These are phyloP conservation scores for Botrytis elliptica DNA, from an alignment of 2,329 filamentous ascomycete species.

Conservation along the genomic window DNA sequence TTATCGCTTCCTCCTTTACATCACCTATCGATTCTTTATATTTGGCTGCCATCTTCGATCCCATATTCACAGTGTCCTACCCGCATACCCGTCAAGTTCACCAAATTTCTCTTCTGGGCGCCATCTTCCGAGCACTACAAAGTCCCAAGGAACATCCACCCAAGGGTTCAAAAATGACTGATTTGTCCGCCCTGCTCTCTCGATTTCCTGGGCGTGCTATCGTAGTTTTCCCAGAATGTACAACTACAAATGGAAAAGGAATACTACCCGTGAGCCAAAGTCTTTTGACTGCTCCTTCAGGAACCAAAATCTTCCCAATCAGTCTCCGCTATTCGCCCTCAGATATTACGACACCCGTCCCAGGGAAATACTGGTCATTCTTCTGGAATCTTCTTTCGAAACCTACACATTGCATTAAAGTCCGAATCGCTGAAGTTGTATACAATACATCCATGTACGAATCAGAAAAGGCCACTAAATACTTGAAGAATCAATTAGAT, in stretches of 20 bases:
- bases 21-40: conserved; percentile 92
- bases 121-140: conserved; percentile 71
- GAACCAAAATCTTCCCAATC: conserved; percentile 82
- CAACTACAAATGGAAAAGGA: conserved; percentile 88
- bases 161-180: conserved; percentile 52
- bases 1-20: conserved; percentile 89
- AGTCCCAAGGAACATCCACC: conserved; percentile 52
- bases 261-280: conserved; percentile 81
- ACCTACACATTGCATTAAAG: conserved; percentile 85
- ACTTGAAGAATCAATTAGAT: conserved; percentile 36
- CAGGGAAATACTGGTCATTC: conserved; percentile 69
- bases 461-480: conserved; percentile 38
- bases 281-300: conserved; percentile 64
- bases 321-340: conserved; percentile 85
- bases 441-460: conserved; percentile 47
- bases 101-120: conserved; percentile 72
- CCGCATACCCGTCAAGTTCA: conserved; percentile 71
- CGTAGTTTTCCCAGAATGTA: conserved; percentile 89
- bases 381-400: conserved; percentile 83
- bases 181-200: conserved; percentile 61
- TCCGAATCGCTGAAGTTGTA: conserved; percentile 80
- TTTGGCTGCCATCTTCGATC: conserved; percentile 92
- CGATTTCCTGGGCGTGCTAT: conserved; percentile 73
- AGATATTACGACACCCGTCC: conserved; percentile 88
- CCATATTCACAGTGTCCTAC: conserved; percentile 86